Evolutionary conservation across 352 stramenopile genomes (phyloP).

Genomic region (Globisporangium yorkense): DNA sequence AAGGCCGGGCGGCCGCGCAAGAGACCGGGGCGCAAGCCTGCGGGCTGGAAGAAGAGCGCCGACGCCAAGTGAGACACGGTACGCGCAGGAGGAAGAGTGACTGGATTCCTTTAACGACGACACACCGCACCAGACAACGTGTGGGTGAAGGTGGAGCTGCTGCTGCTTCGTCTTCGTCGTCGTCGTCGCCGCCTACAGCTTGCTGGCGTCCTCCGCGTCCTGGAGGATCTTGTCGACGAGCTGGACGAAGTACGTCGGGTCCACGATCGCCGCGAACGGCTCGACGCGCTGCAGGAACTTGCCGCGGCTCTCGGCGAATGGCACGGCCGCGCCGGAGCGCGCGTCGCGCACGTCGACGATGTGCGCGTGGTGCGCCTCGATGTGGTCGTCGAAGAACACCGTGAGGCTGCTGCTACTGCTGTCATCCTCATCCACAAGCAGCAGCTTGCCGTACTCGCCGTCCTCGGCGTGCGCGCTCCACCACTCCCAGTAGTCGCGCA

Average conservation of each 20-base stretch:
- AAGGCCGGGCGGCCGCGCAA: constrained; percentile 46
- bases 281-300: constrained; percentile 72
- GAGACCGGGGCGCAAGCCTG: constrained; percentile 44
- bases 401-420: constrained; percentile 10
- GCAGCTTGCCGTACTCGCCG: constrained; percentile 70
- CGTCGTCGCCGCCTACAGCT: background rate
- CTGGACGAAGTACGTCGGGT: constrained; percentile 66
- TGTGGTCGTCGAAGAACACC: constrained; percentile 81
- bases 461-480: constrained; percentile 76
- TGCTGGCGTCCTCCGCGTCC: constrained; percentile 2
- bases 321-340: constrained; percentile 32
- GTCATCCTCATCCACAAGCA: constrained; percentile 41
- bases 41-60: constrained; percentile 9
- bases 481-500: constrained; percentile 85
- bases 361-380: constrained; percentile 63
- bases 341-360: constrained; percentile 78
- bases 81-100: no score
- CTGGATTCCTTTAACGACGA: no score
- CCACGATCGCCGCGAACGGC: constrained; percentile 74
- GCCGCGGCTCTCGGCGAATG: constrained; percentile 44
- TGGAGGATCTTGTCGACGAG: constrained; percentile 34
- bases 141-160: no score
- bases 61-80: constrained; percentile 3
- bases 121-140: background rate
- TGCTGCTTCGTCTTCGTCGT: no score